Evolutionary conservation across 2,329 filamentous ascomycete genomes (phyloP), one percentile per base, ranked within the genome.

Genomic region (Verruconis gallopava): DNA sequence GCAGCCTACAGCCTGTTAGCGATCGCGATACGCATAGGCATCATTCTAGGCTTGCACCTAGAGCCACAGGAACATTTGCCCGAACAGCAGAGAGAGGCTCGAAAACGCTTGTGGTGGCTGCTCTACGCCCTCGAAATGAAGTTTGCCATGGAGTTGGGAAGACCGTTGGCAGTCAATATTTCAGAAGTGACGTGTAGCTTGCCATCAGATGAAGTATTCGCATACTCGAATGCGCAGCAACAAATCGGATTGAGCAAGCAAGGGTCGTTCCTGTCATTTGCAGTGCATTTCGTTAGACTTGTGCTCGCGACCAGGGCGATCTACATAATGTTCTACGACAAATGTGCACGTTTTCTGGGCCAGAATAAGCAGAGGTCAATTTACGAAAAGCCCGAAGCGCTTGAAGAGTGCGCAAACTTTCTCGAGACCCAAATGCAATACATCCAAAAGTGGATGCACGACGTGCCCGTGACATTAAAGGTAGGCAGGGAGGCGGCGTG

Each of bases 31-130:
- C 60, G 67, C 6, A 64, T 59, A 1, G 69, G 67, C 3, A 58
- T 68, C 33, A 62, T 67, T 28, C 51, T 72, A 0, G 68, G 69
- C 0, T 53, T 73, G 3, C 68, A 72, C 51, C 48, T 63, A 1
- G 67, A 72, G 21, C 67, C 69, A 1, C 53, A 61, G 0, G 43
- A 46, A 5, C 46, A 52, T 37, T 45, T 66, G 38, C 52, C 62
- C 0, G 46, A 42, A 3, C 38, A 45, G 0, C 53, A 66, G 38
- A 49, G 59, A 14, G 68, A 72, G 47, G 51, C 70, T 44, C 64
- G 66, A 3, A 68, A 64, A 47, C 58, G 69, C 1, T 45, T 74
- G 11, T 75, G 71, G 71, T 74, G 69, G 69, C 54, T 55, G 1
- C 49, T 75, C 1, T 73, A 64, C 49, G 54, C 58, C 1, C 51